These are phyloP conservation scores for Russula olivacea DNA, from an alignment of 768 basidiomycete species.

Conservation along the genomic window DNA sequence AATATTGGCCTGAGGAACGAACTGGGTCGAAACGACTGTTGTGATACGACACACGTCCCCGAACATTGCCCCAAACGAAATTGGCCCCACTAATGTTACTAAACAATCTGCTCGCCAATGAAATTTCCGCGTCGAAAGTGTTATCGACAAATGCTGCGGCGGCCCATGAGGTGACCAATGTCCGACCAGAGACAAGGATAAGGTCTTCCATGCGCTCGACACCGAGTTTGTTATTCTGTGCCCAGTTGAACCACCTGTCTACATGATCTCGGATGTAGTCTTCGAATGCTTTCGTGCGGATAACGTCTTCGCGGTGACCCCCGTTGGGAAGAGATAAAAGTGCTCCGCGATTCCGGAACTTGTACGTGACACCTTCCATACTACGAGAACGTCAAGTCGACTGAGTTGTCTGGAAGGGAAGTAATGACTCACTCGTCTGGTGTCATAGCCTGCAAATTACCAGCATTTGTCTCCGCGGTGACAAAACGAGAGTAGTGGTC, in stretches of 20 bases:
- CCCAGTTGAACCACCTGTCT: neutral
- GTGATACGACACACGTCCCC: neutral
- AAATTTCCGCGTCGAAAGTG: neutral
- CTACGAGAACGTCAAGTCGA: neutral
- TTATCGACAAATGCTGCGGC: neutral
- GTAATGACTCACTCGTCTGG: neutral
- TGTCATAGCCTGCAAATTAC: neutral
- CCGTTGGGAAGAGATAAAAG: neutral
- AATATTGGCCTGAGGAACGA: too few species aligned
- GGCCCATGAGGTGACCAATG: slow-evolving; percentile 8
- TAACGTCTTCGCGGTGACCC: neutral
- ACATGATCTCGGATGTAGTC: slow-evolving; percentile 4
- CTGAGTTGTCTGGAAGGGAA: neutral
- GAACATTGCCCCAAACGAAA: too few species aligned
- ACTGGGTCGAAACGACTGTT: neutral
- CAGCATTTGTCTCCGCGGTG: neutral
- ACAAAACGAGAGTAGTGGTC: neutral
- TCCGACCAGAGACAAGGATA: slow-evolving; percentile 13
- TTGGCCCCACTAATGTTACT: too few species aligned
- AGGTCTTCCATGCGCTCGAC: slow-evolving; percentile 14
- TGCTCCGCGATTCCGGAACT: neutral
- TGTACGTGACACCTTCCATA: neutral
- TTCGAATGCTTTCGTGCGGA: slow-evolving; percentile 2
- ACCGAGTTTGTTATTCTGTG: neutral
- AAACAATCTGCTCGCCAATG: neutral